A percentile compares a stretch with the other conserved stretches of the same genome.
phyloP scores from a whole-genome alignment of 2,329 filamentous ascomycete genomes.

The Fusarium anthophilum region DNA sequence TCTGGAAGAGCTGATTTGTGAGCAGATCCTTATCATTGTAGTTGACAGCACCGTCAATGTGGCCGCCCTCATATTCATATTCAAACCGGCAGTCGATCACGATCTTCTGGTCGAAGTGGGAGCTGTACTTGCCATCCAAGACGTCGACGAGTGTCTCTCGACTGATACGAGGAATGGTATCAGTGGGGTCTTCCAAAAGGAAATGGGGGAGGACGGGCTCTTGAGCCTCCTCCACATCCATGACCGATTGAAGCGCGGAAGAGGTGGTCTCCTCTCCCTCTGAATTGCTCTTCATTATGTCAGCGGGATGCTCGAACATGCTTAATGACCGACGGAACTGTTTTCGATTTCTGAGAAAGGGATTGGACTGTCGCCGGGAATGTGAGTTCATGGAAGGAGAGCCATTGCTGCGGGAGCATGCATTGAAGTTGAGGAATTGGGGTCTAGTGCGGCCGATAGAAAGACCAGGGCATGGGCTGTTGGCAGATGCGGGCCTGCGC shows the following conservation, averaged over 20 bases:
- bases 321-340: conserved; percentile 92
- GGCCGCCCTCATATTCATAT: conserved; percentile 97
- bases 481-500: conserved; percentile 67
- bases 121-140: conserved; percentile 83
- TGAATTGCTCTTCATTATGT: conserved; percentile 82
- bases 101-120: conserved; percentile 80
- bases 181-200: conserved; percentile 78
- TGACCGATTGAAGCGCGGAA: conserved; percentile 72
- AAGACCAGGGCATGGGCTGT: conserved; percentile 64
- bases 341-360: conserved; percentile 79
- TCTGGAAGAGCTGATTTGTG: conserved; percentile 79
- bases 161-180: conserved; percentile 88
- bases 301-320: conserved; percentile 95
- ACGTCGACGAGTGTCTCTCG: conserved; percentile 85
- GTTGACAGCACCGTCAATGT: conserved; percentile 93
- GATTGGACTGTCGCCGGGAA: conserved; percentile 76
- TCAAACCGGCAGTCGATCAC: conserved; percentile 98
- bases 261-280: conserved; percentile 62
- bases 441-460: conserved; percentile 71
- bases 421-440: conserved; percentile 69
- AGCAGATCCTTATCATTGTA: conserved; percentile 96
- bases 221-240: conserved; percentile 82
- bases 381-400: conserved; percentile 76
- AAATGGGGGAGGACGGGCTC: conserved; percentile 85
- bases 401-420: conserved; percentile 69